These are phyloP conservation scores for Berberis thunbergii DNA, from an alignment of 164 flowering plant genomes.

Conservation along the genomic window DNA sequence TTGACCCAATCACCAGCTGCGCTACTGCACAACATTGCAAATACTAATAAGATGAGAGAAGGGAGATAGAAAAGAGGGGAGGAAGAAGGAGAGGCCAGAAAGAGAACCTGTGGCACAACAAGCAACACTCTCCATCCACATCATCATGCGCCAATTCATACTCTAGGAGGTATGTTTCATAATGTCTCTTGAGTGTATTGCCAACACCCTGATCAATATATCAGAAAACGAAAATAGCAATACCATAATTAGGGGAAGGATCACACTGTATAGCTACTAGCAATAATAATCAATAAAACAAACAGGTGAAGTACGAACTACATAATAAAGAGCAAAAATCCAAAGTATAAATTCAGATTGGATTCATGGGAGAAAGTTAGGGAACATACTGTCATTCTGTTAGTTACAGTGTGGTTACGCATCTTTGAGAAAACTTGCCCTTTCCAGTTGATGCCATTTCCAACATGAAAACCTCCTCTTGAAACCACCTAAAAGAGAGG, in stretches of 20 bases:
- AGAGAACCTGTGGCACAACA: conserved; percentile 90
- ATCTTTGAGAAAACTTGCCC: conserved; percentile 99
- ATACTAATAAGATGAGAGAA: neutral
- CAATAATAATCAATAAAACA: too few species aligned
- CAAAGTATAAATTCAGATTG: too few species aligned
- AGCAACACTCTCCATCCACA: conserved; percentile 98
- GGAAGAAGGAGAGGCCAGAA: conserved; percentile 8
- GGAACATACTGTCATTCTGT: conserved; percentile 90
- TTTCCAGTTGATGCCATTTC: conserved; percentile 99
- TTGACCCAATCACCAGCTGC: conserved; percentile 99
- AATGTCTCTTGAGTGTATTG: conserved; percentile 93
- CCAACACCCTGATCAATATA: conserved; percentile 65
- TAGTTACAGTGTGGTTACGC: conserved; percentile 89
- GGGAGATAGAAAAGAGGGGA: neutral
- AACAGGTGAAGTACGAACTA: too few species aligned
- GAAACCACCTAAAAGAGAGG: conserved; percentile 66
- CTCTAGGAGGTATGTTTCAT: conserved; percentile 91
- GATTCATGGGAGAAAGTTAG: neutral
- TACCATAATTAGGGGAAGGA: too few species aligned
- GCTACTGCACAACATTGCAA: conserved; percentile 50
- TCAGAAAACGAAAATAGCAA: neutral
- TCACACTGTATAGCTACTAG: too few species aligned
- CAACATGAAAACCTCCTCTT: conserved; percentile 98
- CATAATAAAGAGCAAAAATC: too few species aligned
- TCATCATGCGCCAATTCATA: conserved; percentile 98